Evolutionary conservation across 805 yeast genomes (phyloP).

Genomic region (Teunomyces funiuensis): DNA sequence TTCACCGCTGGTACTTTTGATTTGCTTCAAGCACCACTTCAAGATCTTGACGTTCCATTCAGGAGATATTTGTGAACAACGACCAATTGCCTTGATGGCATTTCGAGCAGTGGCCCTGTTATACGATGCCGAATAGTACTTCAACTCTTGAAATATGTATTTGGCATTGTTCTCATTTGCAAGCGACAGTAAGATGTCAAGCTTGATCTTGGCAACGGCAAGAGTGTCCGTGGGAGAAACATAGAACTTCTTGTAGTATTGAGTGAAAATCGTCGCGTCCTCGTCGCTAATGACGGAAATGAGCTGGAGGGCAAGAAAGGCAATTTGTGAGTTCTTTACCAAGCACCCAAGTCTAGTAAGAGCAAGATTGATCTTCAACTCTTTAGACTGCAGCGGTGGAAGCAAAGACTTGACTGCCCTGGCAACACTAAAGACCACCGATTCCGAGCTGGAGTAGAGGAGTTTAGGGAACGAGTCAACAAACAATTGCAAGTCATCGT

Average conservation of each 20-base stretch:
- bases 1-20: conserved; percentile 31
- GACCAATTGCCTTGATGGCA: conserved; percentile 62
- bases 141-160: conserved; percentile 58
- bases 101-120: conserved; percentile 31
- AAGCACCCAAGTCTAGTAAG: conserved; percentile 46
- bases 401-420: conserved; percentile 58
- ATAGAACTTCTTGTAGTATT: conserved; percentile 49
- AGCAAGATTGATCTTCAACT: conserved; percentile 49
- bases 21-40: conserved; percentile 60
- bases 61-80: conserved; percentile 50
- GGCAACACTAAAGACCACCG: conserved; percentile 61
- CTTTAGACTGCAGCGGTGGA: conserved; percentile 52
- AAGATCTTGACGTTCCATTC: conserved; percentile 56
- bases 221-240: conserved; percentile 54
- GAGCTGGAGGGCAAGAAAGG: conserved; percentile 44
- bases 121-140: conserved; percentile 43
- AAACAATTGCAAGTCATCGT: conserved; percentile 59
- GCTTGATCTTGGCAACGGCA: conserved; percentile 49
- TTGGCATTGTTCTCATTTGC: conserved; percentile 53
- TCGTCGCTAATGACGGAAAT: conserved; percentile 39
- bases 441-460: conserved; percentile 51
- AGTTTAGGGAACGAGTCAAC: conserved; percentile 48
- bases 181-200: conserved; percentile 61
- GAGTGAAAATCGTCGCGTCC: conserved; percentile 30
- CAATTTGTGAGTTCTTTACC: conserved; percentile 18